Percentiles rank a stretch among this genome's conserved stretches.
These are phyloP conservation scores for Mycena vitilis DNA, from an alignment of 768 basidiomycete species.

Conservation along the genomic window DNA sequence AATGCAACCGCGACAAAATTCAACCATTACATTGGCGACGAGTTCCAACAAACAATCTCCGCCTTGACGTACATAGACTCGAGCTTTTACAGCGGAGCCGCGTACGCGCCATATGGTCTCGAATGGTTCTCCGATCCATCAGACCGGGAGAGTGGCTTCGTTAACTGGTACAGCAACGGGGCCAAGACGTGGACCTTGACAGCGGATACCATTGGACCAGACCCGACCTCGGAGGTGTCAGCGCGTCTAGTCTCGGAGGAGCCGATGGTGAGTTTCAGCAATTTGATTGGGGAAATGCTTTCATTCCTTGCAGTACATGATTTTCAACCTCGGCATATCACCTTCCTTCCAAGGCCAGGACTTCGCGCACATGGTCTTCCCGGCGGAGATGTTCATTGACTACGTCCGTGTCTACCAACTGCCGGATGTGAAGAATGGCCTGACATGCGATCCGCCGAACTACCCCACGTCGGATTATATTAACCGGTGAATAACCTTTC, in stretches of 20 bases:
- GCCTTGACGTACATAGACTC: slow-evolving; percentile 57
- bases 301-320: slow-evolving; percentile 66
- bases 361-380: slow-evolving; percentile 79
- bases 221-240: slow-evolving; percentile 57
- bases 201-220: slow-evolving; percentile 63
- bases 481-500: slow-evolving; percentile 48
- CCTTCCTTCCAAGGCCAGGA: slow-evolving; percentile 81
- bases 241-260: slow-evolving; percentile 66
- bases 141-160: slow-evolving; percentile 59
- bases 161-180: slow-evolving; percentile 66
- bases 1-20: slow-evolving; percentile 54
- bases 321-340: slow-evolving; percentile 89
- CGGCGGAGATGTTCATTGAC: slow-evolving; percentile 85
- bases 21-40: slow-evolving; percentile 66
- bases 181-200: slow-evolving; percentile 68
- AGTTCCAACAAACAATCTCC: slow-evolving; percentile 68
- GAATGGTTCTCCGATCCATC: slow-evolving; percentile 72
- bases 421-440: slow-evolving; percentile 69
- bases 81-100: slow-evolving; percentile 56
- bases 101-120: slow-evolving; percentile 64
- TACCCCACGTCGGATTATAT: slow-evolving; percentile 88
- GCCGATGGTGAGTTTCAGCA: slow-evolving; percentile 78
- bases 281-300: neutral
- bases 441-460: slow-evolving; percentile 84
- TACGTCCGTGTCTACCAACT: slow-evolving; percentile 93